A percentile compares a stretch with the other conserved stretches of the same genome.
Conservation (phyloP, 768 basidiomycete species). For the Agrocybe pediades region DNA sequence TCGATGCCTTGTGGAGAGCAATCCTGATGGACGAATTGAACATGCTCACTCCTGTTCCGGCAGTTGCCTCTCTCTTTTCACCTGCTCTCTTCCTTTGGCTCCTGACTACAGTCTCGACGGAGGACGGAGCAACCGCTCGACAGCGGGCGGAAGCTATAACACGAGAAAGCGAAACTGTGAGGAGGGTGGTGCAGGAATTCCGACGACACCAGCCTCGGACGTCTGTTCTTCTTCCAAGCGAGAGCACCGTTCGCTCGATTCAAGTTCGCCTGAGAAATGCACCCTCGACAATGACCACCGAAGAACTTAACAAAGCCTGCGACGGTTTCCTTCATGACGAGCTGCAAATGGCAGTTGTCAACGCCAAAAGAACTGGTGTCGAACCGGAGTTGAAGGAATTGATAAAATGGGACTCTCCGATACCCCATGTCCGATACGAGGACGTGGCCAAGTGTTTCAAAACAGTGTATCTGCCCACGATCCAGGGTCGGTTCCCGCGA, state of each 20-base stretch:
- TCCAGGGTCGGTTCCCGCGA: not conserved
- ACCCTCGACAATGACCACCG: not conserved
- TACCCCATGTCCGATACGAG: not conserved
- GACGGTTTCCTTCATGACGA: not conserved
- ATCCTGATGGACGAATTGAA: not conserved
- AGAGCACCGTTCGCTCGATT: not conserved
- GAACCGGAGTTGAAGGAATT: not conserved
- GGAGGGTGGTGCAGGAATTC: not conserved
- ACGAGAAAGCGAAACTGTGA: not conserved
- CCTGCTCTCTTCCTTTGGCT: not conserved
- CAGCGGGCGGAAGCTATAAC: not conserved
- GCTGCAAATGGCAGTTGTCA: not conserved
- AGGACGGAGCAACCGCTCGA: not conserved
- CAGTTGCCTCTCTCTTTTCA: not conserved
- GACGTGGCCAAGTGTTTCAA: not conserved
- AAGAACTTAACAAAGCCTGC: not conserved
- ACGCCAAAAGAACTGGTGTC: not conserved
- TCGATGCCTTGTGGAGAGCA: not conserved
- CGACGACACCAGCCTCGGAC: not conserved
- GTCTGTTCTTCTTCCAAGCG: not conserved
- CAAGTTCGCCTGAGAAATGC: not conserved
- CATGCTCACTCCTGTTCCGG: not conserved
- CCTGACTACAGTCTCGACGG: not conserved
- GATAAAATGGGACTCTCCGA: not conserved
- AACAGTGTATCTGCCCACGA: not conserved